A percentile compares a stretch with the other conserved stretches of the same genome.
These are phyloP conservation scores for Coleophoma cylindrospora DNA, from an alignment of 2,329 filamentous ascomycete genomes.

Conservation along the genomic window DNA sequence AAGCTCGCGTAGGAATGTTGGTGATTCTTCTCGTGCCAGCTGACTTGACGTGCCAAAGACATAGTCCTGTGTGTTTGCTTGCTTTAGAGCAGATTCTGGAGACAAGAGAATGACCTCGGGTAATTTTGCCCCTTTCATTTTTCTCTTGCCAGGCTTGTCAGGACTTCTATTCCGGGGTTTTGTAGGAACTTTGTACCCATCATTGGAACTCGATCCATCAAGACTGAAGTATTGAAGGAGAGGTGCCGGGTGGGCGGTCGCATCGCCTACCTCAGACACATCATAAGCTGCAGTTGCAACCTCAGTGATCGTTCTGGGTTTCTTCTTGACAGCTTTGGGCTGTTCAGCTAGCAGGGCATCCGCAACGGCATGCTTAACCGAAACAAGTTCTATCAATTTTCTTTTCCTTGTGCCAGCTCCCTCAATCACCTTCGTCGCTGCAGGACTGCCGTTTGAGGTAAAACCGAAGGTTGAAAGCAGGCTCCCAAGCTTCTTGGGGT, in stretches of 20 bases:
- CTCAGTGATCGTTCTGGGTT: conserved; percentile 71
- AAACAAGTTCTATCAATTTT: conserved; percentile 46
- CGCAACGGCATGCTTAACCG: conserved; percentile 14
- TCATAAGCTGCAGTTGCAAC: conserved; percentile 68
- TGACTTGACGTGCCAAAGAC: conserved; percentile 86
- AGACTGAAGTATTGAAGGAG: conserved; percentile 39
- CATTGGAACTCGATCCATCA: conserved; percentile 1
- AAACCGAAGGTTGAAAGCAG: conserved; percentile 36
- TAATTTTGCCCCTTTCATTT: conserved; percentile 29
- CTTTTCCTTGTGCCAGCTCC: conserved; percentile 40
- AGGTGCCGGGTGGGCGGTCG: conserved; percentile 28
- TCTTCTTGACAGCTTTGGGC: conserved; percentile 58
- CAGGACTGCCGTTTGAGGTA: conserved; percentile 14
- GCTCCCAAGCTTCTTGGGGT: conserved; percentile 25
- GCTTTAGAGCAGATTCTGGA: conserved; percentile 60
- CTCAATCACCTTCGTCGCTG: conserved; percentile 6
- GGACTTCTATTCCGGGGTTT: conserved; percentile 18
- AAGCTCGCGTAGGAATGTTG: conserved; percentile 56
- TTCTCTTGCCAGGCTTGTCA: conserved; percentile 19
- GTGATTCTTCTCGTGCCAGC: conserved; percentile 67
- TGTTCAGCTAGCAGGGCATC: conserved; percentile 33
- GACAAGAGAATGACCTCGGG: conserved; percentile 56
- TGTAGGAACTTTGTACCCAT: conserved; percentile 16
- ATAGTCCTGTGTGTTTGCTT: conserved; percentile 67
- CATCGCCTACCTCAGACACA: conserved; percentile 26